Evolutionary conservation across 1,139 yeast genomes (phyloP).

Genomic region (Suhomyces coccinellae): DNA sequence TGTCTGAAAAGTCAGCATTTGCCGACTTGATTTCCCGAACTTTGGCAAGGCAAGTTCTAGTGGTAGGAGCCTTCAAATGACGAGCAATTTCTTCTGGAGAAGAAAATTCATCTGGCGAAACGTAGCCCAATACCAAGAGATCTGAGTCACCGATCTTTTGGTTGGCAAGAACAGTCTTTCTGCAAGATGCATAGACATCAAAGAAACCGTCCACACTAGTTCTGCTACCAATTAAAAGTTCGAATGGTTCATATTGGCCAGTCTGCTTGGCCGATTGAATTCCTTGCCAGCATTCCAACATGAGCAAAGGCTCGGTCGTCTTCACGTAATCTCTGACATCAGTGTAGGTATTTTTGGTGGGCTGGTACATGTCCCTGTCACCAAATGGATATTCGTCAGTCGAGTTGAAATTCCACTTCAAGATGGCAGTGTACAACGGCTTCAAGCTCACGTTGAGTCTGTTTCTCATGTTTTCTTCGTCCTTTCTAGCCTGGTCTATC

Average conservation of each 20-base stretch:
- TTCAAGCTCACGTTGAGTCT: conserved; percentile 77
- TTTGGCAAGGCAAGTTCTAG: conserved; percentile 70
- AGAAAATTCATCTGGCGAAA: conserved; percentile 25
- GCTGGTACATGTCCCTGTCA: conserved; percentile 39
- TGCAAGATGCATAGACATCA: conserved; percentile 81
- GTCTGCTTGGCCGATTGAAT: conserved; percentile 72
- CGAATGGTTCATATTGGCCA: conserved; percentile 63
- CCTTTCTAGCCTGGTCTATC: conserved; percentile 50
- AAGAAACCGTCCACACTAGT: conserved; percentile 83
- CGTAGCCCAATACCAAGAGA: conserved; percentile 63
- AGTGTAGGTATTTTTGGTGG: conserved; percentile 44
- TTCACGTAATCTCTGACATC: conserved; percentile 64
- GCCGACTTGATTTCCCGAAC: conserved; percentile 69
- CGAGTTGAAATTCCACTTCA: conserved; percentile 76
- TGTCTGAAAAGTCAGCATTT: conserved; percentile 64
- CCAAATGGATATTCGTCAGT: conserved; percentile 58
- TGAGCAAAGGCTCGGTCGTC: conserved; percentile 73
- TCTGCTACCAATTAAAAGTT: conserved; percentile 72
- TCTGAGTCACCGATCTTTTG: conserved; percentile 72
- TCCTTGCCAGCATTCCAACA: conserved; percentile 94
- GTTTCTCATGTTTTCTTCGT: conserved; percentile 76
- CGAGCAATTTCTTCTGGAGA: conserved; percentile 20
- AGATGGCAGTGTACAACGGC: conserved; percentile 67
- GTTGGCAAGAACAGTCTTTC: conserved; percentile 51
- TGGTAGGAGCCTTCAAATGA: conserved; percentile 28